Conservation (phyloP, 2,329 filamentous ascomycete genomes). For the Diaporthe sp. region DNA sequence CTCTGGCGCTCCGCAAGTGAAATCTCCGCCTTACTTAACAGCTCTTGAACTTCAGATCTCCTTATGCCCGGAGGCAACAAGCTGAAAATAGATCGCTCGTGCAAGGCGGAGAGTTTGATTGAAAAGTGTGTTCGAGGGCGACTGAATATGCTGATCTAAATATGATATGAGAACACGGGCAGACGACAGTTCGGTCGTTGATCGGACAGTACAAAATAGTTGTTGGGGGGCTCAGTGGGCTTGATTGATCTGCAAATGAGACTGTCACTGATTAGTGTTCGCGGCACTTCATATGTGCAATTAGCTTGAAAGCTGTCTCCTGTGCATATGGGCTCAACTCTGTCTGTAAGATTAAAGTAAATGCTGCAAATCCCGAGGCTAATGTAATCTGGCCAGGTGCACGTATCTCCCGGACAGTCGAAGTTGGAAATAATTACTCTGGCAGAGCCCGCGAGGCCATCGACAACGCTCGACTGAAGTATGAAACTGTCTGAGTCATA, state of each 20-base stretch:
- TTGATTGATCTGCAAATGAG: background rate
- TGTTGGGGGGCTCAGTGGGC: background rate
- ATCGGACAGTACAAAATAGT: too few relatives aligned
- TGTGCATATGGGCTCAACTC: background rate
- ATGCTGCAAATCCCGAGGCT: background rate
- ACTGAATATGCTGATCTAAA: too few relatives aligned
- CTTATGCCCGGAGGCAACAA: too few relatives aligned
- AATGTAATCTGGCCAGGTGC: background rate
- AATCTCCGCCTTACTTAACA: background rate
- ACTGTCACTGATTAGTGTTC: background rate
- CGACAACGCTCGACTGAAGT: background rate
- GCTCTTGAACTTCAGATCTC: background rate
- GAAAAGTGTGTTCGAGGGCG: too few relatives aligned
- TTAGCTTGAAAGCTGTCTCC: background rate
- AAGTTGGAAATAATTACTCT: background rate
- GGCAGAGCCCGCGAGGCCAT: background rate
- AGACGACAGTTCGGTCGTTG: background rate
- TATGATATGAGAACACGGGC: background rate
- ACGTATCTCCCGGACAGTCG: background rate
- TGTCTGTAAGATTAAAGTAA: background rate
- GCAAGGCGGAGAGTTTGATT: too few relatives aligned
- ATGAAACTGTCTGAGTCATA: background rate
- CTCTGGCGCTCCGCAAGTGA: background rate
- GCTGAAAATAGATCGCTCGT: too few relatives aligned
- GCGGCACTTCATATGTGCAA: background rate